Percentiles rank a stretch among this genome's conserved stretches.
Evolutionary conservation across 2,329 filamentous ascomycete species (phyloP).

Genomic region (Alternaria consortialis): DNA sequence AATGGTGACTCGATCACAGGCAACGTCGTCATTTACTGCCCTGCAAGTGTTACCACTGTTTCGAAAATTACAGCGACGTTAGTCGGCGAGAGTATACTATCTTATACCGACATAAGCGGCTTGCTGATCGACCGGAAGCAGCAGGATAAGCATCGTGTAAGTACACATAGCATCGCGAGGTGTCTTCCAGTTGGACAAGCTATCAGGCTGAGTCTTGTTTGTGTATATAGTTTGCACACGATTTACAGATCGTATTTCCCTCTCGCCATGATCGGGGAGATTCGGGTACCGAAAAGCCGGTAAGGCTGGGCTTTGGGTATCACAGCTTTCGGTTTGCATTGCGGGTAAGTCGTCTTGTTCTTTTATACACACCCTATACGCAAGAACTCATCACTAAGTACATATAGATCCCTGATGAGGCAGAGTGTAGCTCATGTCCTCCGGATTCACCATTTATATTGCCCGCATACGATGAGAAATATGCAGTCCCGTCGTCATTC

Average conservation of each 20-base stretch:
- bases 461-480: neutral
- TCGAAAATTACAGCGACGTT: slow-evolving; percentile 16
- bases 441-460: slow-evolving; percentile 11
- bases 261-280: neutral
- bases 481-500: neutral
- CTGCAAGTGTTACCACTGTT: slow-evolving; percentile 13
- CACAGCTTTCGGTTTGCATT: slow-evolving; percentile 21
- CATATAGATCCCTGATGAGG: slow-evolving; percentile 15
- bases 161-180: neutral
- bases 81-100: slow-evolving; percentile 14
- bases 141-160: slow-evolving; percentile 14
- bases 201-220: neutral
- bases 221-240: slow-evolving; percentile 9
- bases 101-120: slow-evolving; percentile 12
- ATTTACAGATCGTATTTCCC: slow-evolving; percentile 11
- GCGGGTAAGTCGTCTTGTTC: neutral
- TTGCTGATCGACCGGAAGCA: slow-evolving; percentile 15
- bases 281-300: neutral
- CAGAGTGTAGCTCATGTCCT: slow-evolving; percentile 19
- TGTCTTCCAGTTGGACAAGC: neutral
- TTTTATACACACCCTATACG: neutral
- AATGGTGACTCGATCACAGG: slow-evolving; percentile 19
- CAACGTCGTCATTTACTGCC: slow-evolving; percentile 15
- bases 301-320: slow-evolving; percentile 12
- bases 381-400: neutral